Conservation (phyloP, 2,329 filamentous ascomycete species). For the Scedosporium boydii region DNA sequence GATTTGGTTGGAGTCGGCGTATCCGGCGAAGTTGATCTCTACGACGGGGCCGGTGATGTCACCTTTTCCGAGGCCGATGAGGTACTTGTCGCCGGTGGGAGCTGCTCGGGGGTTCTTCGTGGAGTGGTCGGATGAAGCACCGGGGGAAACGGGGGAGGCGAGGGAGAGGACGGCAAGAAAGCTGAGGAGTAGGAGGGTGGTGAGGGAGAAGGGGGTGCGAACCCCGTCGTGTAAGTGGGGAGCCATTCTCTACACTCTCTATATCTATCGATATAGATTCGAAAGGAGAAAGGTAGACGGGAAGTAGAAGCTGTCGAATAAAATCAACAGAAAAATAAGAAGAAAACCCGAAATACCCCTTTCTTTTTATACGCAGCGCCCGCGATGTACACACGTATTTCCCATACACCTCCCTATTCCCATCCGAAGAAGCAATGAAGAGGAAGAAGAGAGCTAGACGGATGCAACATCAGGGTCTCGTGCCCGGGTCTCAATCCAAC, state of each 20-base stretch:
- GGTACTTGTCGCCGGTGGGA: constrained; percentile 21
- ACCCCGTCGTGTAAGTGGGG: not conserved
- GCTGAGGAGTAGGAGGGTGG: constrained; percentile 8
- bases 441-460: not conserved
- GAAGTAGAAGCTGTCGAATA: not conserved
- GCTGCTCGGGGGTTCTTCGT: not conserved
- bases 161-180: constrained; percentile 4
- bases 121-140: not conserved
- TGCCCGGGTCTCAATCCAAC: not conserved
- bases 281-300: not conserved
- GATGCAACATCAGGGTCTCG: not conserved
- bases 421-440: not conserved
- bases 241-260: not conserved
- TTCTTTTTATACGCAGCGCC: too few relatives aligned
- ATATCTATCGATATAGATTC: not conserved
- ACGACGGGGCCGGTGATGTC: constrained; percentile 64
- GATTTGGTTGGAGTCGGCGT: constrained; percentile 69
- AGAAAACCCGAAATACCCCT: not conserved
- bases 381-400: too few relatives aligned
- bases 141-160: not conserved
- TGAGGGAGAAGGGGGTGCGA: constrained; percentile 6
- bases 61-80: constrained; percentile 42
- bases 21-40: constrained; percentile 85
- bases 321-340: not conserved
- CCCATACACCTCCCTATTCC: too few relatives aligned